These are phyloP conservation scores for Epichloe elymi DNA, from an alignment of 2,329 filamentous ascomycete genomes.

Conservation along the genomic window DNA sequence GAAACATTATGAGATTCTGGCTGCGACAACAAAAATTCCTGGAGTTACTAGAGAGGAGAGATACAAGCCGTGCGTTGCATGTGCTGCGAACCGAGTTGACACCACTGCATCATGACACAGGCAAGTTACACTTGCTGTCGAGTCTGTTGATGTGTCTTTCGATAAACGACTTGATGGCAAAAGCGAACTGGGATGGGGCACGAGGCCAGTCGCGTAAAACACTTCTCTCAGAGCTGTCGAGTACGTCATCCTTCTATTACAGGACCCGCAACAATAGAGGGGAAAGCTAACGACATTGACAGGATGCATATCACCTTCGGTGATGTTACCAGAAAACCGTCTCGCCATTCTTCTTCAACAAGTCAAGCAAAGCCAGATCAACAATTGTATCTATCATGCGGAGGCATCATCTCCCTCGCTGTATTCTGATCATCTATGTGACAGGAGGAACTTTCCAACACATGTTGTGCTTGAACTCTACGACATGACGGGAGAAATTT, in stretches of 20 bases:
- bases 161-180: slow-evolving; percentile 59
- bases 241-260: slow-evolving; percentile 33
- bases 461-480: slow-evolving; percentile 56
- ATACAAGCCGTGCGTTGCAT: slow-evolving; percentile 59
- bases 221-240: slow-evolving; percentile 71
- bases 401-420: slow-evolving; percentile 65
- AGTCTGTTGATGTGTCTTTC: slow-evolving; percentile 83
- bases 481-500: slow-evolving; percentile 71
- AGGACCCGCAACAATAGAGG: background rate
- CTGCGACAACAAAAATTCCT: slow-evolving; percentile 90
- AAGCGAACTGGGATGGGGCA: slow-evolving; percentile 78
- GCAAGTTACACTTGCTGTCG: slow-evolving; percentile 69
- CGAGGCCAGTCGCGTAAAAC: slow-evolving; percentile 58
- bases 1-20: slow-evolving; percentile 71
- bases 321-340: slow-evolving; percentile 91
- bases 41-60: slow-evolving; percentile 67
- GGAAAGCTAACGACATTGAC: slow-evolving; percentile 2
- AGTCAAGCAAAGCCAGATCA: slow-evolving; percentile 73
- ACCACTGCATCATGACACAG: slow-evolving; percentile 66
- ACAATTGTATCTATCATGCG: slow-evolving; percentile 80
- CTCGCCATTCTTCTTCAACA: slow-evolving; percentile 70
- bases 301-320: slow-evolving; percentile 87
- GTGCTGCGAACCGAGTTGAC: slow-evolving; percentile 84
- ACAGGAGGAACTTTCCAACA: slow-evolving; percentile 65
- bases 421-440: slow-evolving; percentile 79